Evolutionary conservation across 257 asterid genomes (phyloP), one percentile per base, ranked within the genome.

Genomic region (Gynochthodes officinalis): DNA sequence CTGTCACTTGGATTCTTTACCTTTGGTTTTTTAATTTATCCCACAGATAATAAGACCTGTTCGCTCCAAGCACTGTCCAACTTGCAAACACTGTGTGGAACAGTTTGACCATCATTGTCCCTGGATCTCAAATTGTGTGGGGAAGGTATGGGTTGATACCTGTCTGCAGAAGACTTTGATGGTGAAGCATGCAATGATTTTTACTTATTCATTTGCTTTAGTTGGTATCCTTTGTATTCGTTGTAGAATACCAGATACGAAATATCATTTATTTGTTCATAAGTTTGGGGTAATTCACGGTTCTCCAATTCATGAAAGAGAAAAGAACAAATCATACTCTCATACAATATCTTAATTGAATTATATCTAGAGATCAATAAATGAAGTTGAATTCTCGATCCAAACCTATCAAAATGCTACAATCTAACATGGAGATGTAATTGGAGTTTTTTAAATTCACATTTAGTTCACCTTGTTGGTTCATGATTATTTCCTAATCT

Each of bases 21-120:
- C 12, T 59, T 14, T 32, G 13, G 62, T 10, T 64, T 46, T 48
- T 46, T 50, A 32, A 66, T 74, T 74, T 70, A n/a, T 76, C 76
- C 79, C 3, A 60, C 80, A 94, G 99, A 88, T 94, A 77, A 85
- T 91, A 85, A 84, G 99, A 75, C 96, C 99, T 39, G 88, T 91
- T 72, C 97, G 99, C 80, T 91, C 99, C 59, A 94, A 94, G 90
- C 99, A 94, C 80, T 94, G 99, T 80, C 89, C 97, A 18, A 74
- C 86, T 67, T 94, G 99, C 83, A 85, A 90, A 63, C 90, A 88
- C 74, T 94, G 99, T 67, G 99, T 91, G 78, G 99, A 91, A 82
- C 98, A 94, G 84, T 94, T 94, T 80, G 99, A 94, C 83, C 98
- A 94, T 80, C 99, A 94, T 79, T 94, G 99, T 75, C 99, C 98